Conservation (phyloP, 371 early-diverging fungal species). For the Blakeslea trispora region DNA sequence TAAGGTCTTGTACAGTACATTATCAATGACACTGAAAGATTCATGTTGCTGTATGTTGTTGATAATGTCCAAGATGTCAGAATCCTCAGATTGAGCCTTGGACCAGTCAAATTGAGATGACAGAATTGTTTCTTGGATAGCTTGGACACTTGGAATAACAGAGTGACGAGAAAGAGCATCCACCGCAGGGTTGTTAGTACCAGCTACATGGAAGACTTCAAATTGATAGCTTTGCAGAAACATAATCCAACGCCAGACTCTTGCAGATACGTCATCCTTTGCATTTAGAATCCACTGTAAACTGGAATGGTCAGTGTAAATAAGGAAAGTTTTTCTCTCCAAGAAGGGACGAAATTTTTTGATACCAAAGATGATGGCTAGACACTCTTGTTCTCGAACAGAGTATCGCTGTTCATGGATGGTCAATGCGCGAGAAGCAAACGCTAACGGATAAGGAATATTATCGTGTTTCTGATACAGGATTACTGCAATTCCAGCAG, state of each 20-base stretch:
- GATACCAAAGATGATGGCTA: conserved; percentile 7
- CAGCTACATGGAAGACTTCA: too few relatives aligned
- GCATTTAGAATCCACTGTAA: conserved; percentile 9
- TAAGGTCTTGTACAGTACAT: too few relatives aligned
- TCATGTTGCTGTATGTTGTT: too few relatives aligned
- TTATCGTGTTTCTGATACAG: background rate
- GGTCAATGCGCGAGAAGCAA: conserved; percentile 7
- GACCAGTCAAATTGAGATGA: too few relatives aligned
- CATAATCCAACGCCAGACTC: background rate
- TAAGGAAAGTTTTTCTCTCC: background rate
- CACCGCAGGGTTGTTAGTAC: too few relatives aligned
- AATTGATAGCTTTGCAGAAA: too few relatives aligned
- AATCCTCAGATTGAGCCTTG: too few relatives aligned
- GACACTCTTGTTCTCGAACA: conserved; percentile 3
- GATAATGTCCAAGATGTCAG: too few relatives aligned
- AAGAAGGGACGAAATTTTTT: conserved; percentile 10
- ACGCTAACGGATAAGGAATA: conserved; percentile 4
- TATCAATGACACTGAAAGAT: too few relatives aligned
- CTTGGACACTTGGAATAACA: too few relatives aligned
- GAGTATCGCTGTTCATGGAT: conserved; percentile 1
- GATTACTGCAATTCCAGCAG: background rate
- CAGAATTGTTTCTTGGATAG: too few relatives aligned
- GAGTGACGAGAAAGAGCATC: too few relatives aligned
- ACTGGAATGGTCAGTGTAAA: conserved; percentile 13
- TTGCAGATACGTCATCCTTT: conserved; percentile 1